Percentiles rank a stretch among this genome's conserved stretches.
Evolutionary conservation across 768 basidiomycete genomes (phyloP).

Genomic region (Gloeostereum incarnatum): DNA sequence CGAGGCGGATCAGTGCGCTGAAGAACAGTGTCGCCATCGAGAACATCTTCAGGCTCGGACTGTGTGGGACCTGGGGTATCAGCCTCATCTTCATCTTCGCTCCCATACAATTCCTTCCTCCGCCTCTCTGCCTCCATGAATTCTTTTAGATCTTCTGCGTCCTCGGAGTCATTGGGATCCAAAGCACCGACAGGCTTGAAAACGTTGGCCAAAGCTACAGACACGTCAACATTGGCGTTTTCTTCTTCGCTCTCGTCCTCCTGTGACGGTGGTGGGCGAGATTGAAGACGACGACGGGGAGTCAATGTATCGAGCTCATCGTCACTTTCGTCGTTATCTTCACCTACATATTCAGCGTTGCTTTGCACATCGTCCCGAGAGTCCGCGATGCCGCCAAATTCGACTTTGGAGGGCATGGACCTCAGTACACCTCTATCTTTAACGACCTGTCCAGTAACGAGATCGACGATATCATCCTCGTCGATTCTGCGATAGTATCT

Average conservation of each 20-base stretch:
- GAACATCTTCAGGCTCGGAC: not conserved
- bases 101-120: slow-evolving; percentile 39
- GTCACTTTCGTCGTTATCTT: slow-evolving; percentile 42
- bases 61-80: not conserved
- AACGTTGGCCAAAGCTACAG: not conserved
- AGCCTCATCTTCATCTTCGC: slow-evolving; percentile 29
- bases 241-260: slow-evolving; percentile 18
- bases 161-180: slow-evolving; percentile 26
- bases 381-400: slow-evolving; percentile 44
- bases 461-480: slow-evolving; percentile 74
- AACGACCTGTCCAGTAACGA: slow-evolving; percentile 49
- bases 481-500: slow-evolving; percentile 59
- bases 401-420: slow-evolving; percentile 24
- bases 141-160: slow-evolving; percentile 54
- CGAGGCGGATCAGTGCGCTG: not conserved
- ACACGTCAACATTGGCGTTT: slow-evolving; percentile 15
- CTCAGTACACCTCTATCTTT: slow-evolving; percentile 65
- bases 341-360: slow-evolving; percentile 26
- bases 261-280: slow-evolving; percentile 16
- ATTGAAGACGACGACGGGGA: no score
- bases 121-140: slow-evolving; percentile 58
- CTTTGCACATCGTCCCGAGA: slow-evolving; percentile 23
- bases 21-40: slow-evolving; percentile 3
- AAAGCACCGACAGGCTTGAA: slow-evolving; percentile 2
- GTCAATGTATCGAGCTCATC: slow-evolving; percentile 54